A percentile compares a stretch with the other conserved stretches of the same genome.
These are phyloP conservation scores for Pythium grandisporangium DNA, from an alignment of 352 stramenopile genomes.

Conservation along the genomic window DNA sequence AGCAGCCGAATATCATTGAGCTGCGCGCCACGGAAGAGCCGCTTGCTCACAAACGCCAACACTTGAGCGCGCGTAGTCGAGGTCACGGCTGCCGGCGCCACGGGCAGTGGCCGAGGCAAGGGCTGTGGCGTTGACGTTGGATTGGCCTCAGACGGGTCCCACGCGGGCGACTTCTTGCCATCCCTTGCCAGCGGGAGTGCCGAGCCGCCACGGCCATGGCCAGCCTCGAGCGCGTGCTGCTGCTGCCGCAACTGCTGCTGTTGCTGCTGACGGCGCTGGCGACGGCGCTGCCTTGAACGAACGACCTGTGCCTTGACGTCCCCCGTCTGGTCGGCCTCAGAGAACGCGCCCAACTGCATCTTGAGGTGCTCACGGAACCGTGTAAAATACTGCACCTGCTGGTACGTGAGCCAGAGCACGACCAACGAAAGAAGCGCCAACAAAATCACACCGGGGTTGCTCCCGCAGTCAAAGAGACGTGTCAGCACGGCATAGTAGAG, in stretches of 20 bases:
- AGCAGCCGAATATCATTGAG: constrained; percentile 54
- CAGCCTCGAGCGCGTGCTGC: constrained; percentile 4
- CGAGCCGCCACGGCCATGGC: too few relatives aligned
- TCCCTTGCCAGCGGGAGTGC: too few relatives aligned
- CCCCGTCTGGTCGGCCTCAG: constrained; percentile 72
- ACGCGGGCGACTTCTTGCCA: constrained; percentile 3
- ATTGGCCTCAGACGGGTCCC: background rate
- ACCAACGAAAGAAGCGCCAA: constrained; percentile 30
- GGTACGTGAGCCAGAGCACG: constrained; percentile 55
- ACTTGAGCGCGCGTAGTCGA: constrained; percentile 25
- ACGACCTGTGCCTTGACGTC: constrained; percentile 65
- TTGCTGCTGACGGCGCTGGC: constrained; percentile 15
- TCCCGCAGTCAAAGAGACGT: constrained; percentile 44
- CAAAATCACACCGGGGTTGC: constrained; percentile 30
- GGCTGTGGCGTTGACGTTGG: constrained; percentile 7
- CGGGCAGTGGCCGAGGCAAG: too few relatives aligned
- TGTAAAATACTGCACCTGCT: constrained; percentile 61
- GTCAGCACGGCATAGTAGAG: constrained; percentile 48
- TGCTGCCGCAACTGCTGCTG: constrained; percentile 17
- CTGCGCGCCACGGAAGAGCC: constrained; percentile 64
- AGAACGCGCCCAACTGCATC: constrained; percentile 78
- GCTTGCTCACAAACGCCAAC: constrained; percentile 50
- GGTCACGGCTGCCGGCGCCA: too few relatives aligned
- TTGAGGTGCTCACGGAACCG: constrained; percentile 79
- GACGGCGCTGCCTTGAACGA: constrained; percentile 40